Evolutionary conservation across 1,284 basidiomycete genomes (phyloP).

Genomic region (Pseudozyma flocculosa): DNA sequence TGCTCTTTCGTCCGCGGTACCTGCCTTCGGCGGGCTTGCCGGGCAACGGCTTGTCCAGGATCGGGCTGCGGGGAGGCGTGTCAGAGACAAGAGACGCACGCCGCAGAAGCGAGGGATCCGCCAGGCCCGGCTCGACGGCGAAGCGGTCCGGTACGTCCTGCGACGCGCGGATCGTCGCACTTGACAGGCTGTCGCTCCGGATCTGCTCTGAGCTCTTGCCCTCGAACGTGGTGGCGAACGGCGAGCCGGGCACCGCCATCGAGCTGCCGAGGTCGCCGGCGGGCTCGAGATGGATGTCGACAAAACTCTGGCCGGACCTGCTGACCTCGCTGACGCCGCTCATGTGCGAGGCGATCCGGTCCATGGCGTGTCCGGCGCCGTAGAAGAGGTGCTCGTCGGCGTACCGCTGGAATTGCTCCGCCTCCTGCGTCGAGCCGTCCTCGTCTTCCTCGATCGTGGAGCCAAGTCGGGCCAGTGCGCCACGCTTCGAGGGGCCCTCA

Average conservation of each 20-base stretch:
- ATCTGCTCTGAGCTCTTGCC: constrained; percentile 23
- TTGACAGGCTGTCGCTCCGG: constrained; percentile 22
- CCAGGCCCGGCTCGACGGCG: neutral
- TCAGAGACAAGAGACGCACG: neutral
- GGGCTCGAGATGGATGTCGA: constrained; percentile 23
- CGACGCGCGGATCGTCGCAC: constrained; percentile 1
- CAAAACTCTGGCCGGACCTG: constrained; percentile 30
- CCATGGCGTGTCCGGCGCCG: constrained; percentile 1
- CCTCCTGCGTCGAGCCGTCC: neutral
- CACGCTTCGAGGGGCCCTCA: no score
- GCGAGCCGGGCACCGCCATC: neutral
- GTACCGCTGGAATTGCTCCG: neutral
- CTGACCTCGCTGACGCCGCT: constrained; percentile 5
- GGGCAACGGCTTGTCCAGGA: neutral
- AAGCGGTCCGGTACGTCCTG: no score
- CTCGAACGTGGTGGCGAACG: neutral
- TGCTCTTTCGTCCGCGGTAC: constrained; percentile 22
- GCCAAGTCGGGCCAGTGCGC: no score
- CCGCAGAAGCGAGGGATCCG: neutral
- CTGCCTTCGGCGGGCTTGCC: constrained; percentile 14
- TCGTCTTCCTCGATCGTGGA: constrained; percentile 17
- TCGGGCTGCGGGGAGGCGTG: neutral
- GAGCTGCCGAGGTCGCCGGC: constrained; percentile 1
- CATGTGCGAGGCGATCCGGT: neutral
- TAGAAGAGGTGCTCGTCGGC: neutral